These are phyloP conservation scores for Groenewaldozyma tartarivorans DNA, from an alignment of 805 yeast species.

Conservation along the genomic window DNA sequence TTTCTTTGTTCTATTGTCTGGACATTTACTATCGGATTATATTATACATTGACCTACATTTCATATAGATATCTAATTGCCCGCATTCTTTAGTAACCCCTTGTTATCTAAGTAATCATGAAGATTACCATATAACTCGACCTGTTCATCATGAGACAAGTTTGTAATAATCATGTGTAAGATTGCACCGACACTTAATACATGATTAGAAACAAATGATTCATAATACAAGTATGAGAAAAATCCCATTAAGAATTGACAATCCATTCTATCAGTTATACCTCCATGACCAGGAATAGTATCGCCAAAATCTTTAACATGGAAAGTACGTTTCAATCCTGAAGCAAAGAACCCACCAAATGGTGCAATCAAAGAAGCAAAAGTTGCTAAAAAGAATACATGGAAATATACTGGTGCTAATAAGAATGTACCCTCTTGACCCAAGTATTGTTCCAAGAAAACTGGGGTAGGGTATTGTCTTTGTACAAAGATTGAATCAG, in stretches of 20 bases:
- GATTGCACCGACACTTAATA: slow-evolving; percentile 54
- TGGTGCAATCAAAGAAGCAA: slow-evolving; percentile 95
- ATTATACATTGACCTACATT: slow-evolving; percentile 18
- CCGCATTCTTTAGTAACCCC: slow-evolving; percentile 19
- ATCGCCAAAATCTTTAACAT: slow-evolving; percentile 94
- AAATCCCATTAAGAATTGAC: slow-evolving; percentile 97
- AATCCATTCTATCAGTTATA: slow-evolving; percentile 92
- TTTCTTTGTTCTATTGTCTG: slow-evolving; percentile 34
- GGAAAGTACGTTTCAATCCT: slow-evolving; percentile 93
- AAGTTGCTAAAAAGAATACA: slow-evolving; percentile 74
- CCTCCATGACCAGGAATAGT: slow-evolving; percentile 99
- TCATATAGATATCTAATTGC: neutral
- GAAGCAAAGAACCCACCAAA: slow-evolving; percentile 98
- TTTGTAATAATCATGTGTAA: slow-evolving; percentile 69
- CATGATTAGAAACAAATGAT: slow-evolving; percentile 68
- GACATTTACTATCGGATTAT: too few species aligned
- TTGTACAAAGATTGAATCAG: slow-evolving; percentile 82
- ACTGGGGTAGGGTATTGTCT: slow-evolving; percentile 67
- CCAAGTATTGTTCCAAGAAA: slow-evolving; percentile 40
- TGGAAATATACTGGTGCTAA: slow-evolving; percentile 88
- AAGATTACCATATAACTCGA: slow-evolving; percentile 51
- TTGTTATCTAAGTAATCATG: slow-evolving; percentile 38
- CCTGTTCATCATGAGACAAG: slow-evolving; percentile 54
- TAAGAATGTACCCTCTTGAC: slow-evolving; percentile 41
- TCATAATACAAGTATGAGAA: slow-evolving; percentile 88